A percentile compares a stretch with the other conserved stretches of the same genome.
Conservation (phyloP, 2,329 filamentous ascomycete species). For the Bipolaris bicolor region DNA sequence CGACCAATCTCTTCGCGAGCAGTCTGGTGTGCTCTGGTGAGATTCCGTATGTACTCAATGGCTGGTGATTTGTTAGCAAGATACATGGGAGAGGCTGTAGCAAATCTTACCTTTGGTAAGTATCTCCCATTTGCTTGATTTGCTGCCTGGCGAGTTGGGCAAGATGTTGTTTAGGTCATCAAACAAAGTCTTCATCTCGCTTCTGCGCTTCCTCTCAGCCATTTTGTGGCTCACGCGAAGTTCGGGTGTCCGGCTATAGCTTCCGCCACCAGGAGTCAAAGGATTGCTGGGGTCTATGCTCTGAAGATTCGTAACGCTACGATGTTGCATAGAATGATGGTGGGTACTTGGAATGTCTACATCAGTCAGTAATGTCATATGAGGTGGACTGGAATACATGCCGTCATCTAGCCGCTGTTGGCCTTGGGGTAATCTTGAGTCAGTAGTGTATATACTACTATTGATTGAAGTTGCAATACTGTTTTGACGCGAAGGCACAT, state of each 20-base stretch:
- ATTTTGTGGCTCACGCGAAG: conserved; percentile 84
- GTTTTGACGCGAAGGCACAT: conserved; percentile 71
- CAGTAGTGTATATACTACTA: conserved; percentile 78
- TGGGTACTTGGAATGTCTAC: conserved; percentile 60
- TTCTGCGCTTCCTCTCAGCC: conserved; percentile 80
- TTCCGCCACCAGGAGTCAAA: conserved; percentile 65
- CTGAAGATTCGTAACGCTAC: conserved; percentile 69
- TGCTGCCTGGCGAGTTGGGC: conserved; percentile 80
- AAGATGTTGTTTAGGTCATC: conserved; percentile 79
- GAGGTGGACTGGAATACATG: conserved; percentile 30
- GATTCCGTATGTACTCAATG: conserved; percentile 57
- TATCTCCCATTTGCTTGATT: conserved; percentile 90
- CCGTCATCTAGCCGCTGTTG: conserved; percentile 75
- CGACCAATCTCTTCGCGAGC: conserved; percentile 49
- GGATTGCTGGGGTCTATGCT: conserved; percentile 63
- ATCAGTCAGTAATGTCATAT: conserved; percentile 29
- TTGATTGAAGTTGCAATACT: conserved; percentile 79
- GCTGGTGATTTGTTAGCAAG: conserved; percentile 43
- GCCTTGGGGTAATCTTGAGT: conserved; percentile 73
- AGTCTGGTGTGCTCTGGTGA: conserved; percentile 49
- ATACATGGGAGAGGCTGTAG: not conserved
- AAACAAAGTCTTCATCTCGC: conserved; percentile 88
- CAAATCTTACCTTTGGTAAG: conserved; percentile 75
- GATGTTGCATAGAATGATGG: conserved; percentile 78
- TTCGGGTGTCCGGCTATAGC: conserved; percentile 83